These are phyloP conservation scores for Fusarium sp. DNA, from an alignment of 2,329 filamentous ascomycete species.

Conservation along the genomic window DNA sequence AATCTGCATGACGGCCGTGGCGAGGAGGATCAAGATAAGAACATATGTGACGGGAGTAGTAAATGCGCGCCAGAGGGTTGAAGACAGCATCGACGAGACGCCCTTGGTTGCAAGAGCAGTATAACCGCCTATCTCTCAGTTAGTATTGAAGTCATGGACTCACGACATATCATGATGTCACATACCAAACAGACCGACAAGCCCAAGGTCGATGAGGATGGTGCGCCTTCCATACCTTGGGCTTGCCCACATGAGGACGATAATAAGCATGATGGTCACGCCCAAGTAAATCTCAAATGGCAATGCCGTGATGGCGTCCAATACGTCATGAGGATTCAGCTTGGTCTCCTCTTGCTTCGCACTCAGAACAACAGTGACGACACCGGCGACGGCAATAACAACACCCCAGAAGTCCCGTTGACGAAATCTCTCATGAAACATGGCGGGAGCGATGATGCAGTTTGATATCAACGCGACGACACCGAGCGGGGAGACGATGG, in stretches of 20 bases:
- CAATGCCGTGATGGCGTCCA: constrained; percentile 83
- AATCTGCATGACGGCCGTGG: constrained; percentile 93
- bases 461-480: constrained; percentile 98
- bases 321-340: constrained; percentile 88
- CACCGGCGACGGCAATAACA: constrained; percentile 82
- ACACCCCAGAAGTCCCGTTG: constrained; percentile 87
- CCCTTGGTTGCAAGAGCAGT: constrained; percentile 97
- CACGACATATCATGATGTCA: constrained; percentile 31
- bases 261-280: constrained; percentile 76
- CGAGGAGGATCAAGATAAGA: constrained; percentile 78
- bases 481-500: constrained; percentile 93
- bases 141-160: constrained; percentile 7
- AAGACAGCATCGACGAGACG: constrained; percentile 92
- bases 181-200: constrained; percentile 91
- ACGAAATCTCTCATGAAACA: constrained; percentile 91
- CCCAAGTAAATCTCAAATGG: constrained; percentile 91
- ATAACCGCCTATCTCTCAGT: constrained; percentile 74
- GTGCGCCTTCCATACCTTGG: constrained; percentile 82
- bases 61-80: constrained; percentile 86
- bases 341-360: constrained; percentile 90
- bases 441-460: constrained; percentile 91
- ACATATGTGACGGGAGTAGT: constrained; percentile 91
- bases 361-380: constrained; percentile 90
- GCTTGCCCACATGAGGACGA: constrained; percentile 81
- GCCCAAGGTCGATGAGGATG: constrained; percentile 89